These are phyloP conservation scores for Camptophora hylomeconis DNA, from an alignment of 2,329 filamentous ascomycete species.

Conservation along the genomic window DNA sequence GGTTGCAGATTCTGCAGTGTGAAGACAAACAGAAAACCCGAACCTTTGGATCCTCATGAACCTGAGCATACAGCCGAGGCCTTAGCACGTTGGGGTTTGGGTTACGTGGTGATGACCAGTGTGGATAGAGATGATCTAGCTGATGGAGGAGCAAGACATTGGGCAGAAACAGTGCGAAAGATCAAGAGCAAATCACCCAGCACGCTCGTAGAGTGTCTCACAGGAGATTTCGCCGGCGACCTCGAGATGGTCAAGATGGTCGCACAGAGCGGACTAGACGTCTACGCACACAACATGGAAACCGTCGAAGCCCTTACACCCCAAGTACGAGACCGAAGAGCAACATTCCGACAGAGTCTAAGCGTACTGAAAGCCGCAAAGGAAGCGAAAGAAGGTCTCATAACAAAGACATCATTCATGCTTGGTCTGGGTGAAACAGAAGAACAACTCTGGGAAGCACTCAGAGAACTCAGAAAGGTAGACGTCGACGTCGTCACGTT, in stretches of 20 bases:
- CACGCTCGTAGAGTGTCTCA: slow-evolving; percentile 33
- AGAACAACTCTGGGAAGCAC: slow-evolving; percentile 64
- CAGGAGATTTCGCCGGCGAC: slow-evolving; percentile 78
- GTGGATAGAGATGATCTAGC: slow-evolving; percentile 87
- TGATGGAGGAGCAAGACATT: slow-evolving; percentile 80
- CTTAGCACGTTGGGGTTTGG: slow-evolving; percentile 79
- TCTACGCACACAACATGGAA: slow-evolving; percentile 95
- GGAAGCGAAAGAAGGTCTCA: slow-evolving; percentile 58
- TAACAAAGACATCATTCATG: slow-evolving; percentile 99
- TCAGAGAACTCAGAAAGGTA: slow-evolving; percentile 65
- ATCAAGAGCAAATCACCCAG: slow-evolving; percentile 63
- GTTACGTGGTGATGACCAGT: slow-evolving; percentile 86
- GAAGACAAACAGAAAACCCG: slow-evolving; percentile 65
- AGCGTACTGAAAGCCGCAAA: slow-evolving; percentile 72
- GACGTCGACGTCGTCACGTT: slow-evolving; percentile 94
- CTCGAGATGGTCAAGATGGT: slow-evolving; percentile 76
- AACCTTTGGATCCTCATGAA: slow-evolving; percentile 86
- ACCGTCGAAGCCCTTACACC: slow-evolving; percentile 85
- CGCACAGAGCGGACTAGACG: slow-evolving; percentile 77
- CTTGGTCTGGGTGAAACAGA: slow-evolving; percentile 88
- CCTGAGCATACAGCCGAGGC: slow-evolving; percentile 95
- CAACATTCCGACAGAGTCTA: slow-evolving; percentile 77
- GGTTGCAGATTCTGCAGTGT: slow-evolving; percentile 96
- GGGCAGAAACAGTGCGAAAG: slow-evolving; percentile 83
- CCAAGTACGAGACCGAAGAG: slow-evolving; percentile 75